These are phyloP conservation scores for Chytriomyces sp. DNA, from an alignment of 192 early-diverging fungal species.

Conservation along the genomic window DNA sequence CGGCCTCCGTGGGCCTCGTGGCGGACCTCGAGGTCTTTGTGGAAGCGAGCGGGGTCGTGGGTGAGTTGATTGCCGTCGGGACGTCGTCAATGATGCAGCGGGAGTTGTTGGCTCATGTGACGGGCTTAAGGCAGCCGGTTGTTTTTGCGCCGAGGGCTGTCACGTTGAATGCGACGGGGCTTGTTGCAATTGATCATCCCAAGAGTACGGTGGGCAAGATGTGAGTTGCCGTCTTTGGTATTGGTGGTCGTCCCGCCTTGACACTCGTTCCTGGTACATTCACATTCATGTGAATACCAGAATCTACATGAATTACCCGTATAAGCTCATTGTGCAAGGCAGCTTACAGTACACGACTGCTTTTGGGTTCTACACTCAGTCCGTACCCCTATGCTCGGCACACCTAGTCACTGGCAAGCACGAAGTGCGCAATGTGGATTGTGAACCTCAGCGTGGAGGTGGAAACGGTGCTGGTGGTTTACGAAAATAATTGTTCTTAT, in stretches of 20 bases:
- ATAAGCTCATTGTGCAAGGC: conserved; percentile 1
- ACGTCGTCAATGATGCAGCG: not conserved
- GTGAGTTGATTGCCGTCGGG: not conserved
- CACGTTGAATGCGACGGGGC: not conserved
- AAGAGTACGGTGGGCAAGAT: conserved; percentile 24
- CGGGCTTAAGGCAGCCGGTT: not conserved
- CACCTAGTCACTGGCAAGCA: not conserved
- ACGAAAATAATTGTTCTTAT: no score
- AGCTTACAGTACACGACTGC: conserved; percentile 1
- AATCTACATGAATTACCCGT: conserved; percentile 26
- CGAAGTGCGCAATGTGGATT: not conserved
- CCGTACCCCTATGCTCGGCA: not conserved
- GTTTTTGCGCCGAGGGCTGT: not conserved
- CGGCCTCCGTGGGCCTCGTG: not conserved
- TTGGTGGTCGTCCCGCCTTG: not conserved
- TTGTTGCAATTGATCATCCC: conserved; percentile 15
- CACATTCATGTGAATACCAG: not conserved
- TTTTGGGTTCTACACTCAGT: conserved; percentile 10
- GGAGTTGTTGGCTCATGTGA: conserved; percentile 6
- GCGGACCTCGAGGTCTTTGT: conserved; percentile 24
- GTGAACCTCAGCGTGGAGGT: no score
- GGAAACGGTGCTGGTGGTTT: no score
- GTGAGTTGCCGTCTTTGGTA: no score
- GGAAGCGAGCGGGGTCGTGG: conserved; percentile 4
- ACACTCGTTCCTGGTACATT: not conserved